Base-by-base conservation (phyloP, 192 early-diverging fungal genomes). In the Backusella parvicylindrica region DNA sequence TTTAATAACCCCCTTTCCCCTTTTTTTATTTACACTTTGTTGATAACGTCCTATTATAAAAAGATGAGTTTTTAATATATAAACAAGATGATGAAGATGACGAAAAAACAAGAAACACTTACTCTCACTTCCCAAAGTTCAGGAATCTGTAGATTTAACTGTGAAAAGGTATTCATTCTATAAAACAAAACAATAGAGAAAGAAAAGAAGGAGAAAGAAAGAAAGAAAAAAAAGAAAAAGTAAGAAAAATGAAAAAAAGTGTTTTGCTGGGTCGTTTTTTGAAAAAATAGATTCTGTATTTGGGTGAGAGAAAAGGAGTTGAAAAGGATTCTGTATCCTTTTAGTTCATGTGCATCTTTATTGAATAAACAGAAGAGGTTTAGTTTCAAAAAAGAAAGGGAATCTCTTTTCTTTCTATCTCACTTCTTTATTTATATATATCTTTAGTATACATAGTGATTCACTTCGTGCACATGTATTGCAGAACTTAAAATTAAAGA, bases 61-160 rank as follows among this genome's bases (percentile, higher is more conserved):
- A 56, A 28, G 53, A 12, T 26, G 8, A 13, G 21, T 23, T 9
- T 9, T 38, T 38, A 11, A 38, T 60, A 28, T 28, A 60, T 8
- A 28, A 60, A 28, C 53, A 60, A 12, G 26, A 28, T 28, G 26
- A 60, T 26, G 53, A 30, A 21, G n/a, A 3, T 26, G 53, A 30
- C 53, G n/a, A 3, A 35, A 35, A 47, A 47, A n/a, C n/a, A n/a
- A n/a, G n/a, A 47, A 47, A 1, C 16, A 47, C 43, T 74, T 73
- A 82, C 81, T 56, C 72, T 83, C 16, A 83, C 81, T 69, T 83
- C 81, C 81, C 81, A 83, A 1, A 83, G 28, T 49, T 83, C 81
- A 32, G 81, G 81, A 30, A 83, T 78, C 36, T 75, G 49, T 26
- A 71, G 64, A 26, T 77, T 63, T 47, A 47, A 47, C 43, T 47